Percentiles rank a stretch among this genome's conserved stretches.
Conservation (phyloP, 1,139 yeast genomes). For the Taphrina wiesneri region DNA sequence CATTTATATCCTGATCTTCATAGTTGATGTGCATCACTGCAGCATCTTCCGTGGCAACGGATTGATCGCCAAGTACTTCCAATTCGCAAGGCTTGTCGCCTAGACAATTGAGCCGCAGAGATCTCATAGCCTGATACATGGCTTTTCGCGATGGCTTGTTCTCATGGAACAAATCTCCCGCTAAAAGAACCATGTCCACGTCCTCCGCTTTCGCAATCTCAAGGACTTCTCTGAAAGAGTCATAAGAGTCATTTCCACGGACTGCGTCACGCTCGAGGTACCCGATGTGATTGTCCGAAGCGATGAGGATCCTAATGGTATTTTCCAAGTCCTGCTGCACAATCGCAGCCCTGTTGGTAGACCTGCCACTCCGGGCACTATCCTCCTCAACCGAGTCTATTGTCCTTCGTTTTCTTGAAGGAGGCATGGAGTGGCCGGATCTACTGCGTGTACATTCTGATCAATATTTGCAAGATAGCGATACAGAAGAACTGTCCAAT, state of each 20-base stretch:
- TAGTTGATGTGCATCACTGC: constrained; percentile 69
- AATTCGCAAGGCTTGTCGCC: constrained; percentile 88
- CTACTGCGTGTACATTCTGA: too few species aligned
- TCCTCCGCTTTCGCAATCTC: constrained; percentile 54
- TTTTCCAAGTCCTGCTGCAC: constrained; percentile 41
- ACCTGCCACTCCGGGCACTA: background rate
- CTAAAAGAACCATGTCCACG: constrained; percentile 84
- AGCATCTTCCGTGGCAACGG: constrained; percentile 58
- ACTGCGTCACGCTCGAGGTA: constrained; percentile 86
- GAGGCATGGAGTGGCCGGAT: background rate
- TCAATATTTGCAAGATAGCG: too few species aligned
- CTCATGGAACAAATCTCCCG: constrained; percentile 89
- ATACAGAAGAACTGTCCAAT: too few species aligned
- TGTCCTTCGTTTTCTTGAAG: background rate
- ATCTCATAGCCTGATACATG: constrained; percentile 75
- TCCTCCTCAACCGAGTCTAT: background rate
- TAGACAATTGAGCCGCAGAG: constrained; percentile 70
- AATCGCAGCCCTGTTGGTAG: background rate
- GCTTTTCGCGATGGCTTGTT: constrained; percentile 88
- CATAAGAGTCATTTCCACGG: constrained; percentile 87
- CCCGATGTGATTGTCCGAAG: constrained; percentile 97
- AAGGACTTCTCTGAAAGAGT: constrained; percentile 81
- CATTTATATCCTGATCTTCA: constrained; percentile 85
- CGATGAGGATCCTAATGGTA: constrained; percentile 73
- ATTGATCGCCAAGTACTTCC: constrained; percentile 79